phyloP scores from a whole-genome alignment of 2,329 filamentous ascomycete genomes.

The Dactylellina cionopaga region DNA sequence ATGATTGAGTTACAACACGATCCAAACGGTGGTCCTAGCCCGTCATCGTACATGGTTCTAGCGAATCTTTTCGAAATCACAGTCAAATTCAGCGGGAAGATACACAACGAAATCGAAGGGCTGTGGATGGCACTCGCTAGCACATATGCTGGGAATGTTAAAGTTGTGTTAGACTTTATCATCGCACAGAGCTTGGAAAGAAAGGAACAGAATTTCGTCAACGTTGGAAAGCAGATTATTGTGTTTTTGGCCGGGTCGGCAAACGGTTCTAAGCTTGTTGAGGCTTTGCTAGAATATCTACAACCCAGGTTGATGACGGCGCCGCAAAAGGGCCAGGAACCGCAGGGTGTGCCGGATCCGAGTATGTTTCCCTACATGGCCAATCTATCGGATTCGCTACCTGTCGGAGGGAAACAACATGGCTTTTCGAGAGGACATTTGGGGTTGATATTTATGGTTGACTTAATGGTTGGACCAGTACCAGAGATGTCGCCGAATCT shows the following conservation, averaged over 20 bases:
- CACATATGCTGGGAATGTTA: slow-evolving; percentile 91
- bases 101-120: slow-evolving; percentile 97
- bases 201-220: slow-evolving; percentile 96
- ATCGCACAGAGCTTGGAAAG: slow-evolving; percentile 92
- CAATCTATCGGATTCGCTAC: slow-evolving; percentile 79
- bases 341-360: slow-evolving; percentile 77
- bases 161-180: slow-evolving; percentile 93
- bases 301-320: slow-evolving; percentile 97
- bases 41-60: slow-evolving; percentile 90
- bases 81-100: slow-evolving; percentile 83
- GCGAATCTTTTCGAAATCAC: slow-evolving; percentile 97
- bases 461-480: slow-evolving; percentile 92
- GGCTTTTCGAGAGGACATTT: slow-evolving; percentile 93
- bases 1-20: slow-evolving; percentile 91
- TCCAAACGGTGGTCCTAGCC: slow-evolving; percentile 87
- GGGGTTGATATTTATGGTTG: slow-evolving; percentile 90
- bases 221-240: slow-evolving; percentile 97
- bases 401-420: slow-evolving; percentile 87
- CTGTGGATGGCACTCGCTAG: slow-evolving; percentile 96
- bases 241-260: slow-evolving; percentile 90
- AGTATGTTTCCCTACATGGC: slow-evolving; percentile 85
- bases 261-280: slow-evolving; percentile 88
- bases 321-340: slow-evolving; percentile 78
- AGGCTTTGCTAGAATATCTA: slow-evolving; percentile 90
- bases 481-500: slow-evolving; percentile 81